Evolutionary conservation across 108 stramenopile species (phyloP), one percentile per base, ranked within the genome.

Genomic region (Skeletonema menzelii): DNA sequence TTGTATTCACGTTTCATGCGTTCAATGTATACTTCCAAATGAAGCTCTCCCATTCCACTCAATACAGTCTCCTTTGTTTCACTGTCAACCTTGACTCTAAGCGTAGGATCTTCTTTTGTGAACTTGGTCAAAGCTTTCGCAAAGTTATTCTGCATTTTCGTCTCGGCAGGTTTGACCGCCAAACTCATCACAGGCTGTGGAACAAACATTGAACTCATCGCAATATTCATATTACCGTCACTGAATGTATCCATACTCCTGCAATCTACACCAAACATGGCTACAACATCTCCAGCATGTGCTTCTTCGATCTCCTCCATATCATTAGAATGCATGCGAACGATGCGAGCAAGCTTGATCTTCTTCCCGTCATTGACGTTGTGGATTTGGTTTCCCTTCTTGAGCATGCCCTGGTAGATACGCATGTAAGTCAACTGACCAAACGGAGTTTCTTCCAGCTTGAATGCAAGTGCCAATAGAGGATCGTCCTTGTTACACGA

Each of bases 21-120:
- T 82, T 99, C 99, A 63, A 99, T 86, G 86, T 99, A 99, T 5
- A 99, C 95, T 75, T 99, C 99, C 31, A 99, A 84, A 75, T 99
- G 99, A 7, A 99, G 87, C 79, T 99, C 99, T 37, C 99, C 99
- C 99, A 99, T 99, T n/a, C 99, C 99, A 77, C 92, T 93, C 19
- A 99, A 73, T 68, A 99, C 94, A 19, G 98, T 98, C 80, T 99
- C 97, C 67, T 96, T 97, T 26, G 97, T 97, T 60, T 98, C 93
- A 8, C 65, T 60, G 77, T 99, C 98, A 15, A 96, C 87, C 77
- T 82, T 80, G 5, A 99, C 94, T 27, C 97, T 87, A 11, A 99
- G 83, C 6, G 99, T 99, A 2, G 99, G 99, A 84, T 99, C 99
- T 79, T 99, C 99, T 72, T 95, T 95, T n/a, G 97, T 90, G 72